Evolutionary conservation across 306 rosid genomes (phyloP), one percentile per base, ranked within the genome.

Genomic region (Malus domestica): DNA sequence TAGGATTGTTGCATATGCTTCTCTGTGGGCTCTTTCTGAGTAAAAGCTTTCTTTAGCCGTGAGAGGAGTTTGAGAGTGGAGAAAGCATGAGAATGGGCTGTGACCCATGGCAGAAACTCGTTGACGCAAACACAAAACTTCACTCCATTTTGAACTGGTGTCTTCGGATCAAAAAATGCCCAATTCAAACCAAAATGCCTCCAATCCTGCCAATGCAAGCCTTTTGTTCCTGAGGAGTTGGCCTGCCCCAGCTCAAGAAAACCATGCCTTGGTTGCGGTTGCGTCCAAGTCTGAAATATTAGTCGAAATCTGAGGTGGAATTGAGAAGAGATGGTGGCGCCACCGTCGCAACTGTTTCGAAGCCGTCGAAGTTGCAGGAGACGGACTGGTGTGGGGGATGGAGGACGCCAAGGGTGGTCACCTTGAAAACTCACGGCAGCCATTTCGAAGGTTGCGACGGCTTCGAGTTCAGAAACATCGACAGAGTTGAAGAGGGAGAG

Each of bases 101-200:
- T 84, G 71, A 95, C 71, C 98, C 98, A 95, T 5, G 98, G 98
- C 14, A 95, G 68, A 49, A 92, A 86, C 92, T 95, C 96, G 86
- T 88, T 90, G 72, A 88, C 87, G 70, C 98, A 95, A 72, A 80
- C 89, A 87, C 98, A 92, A 65, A 92, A 89, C 85, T 88, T 95
- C 68, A 55, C 83, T 76, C 97, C 98, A 60, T 80, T 81, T 82
- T 83, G 83, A 62, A 89, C 74, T 0, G 93, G 93, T 61, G 93
- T 95, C 49, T 85, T 83, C 3, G 95, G 87, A 84, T 95, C 92
- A 70, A 95, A 97, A 89, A 92, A 95, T 51, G 97, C 83, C 98
- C 98, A 92, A 87, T 90, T 71, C 85, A 95, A 74, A 76, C 92
- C 91, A 80, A 92, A 92, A 83, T 92, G 97, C 91, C 98, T 29